Percentiles rank a stretch among this genome's conserved stretches.
These are phyloP conservation scores for Dissophora globulifera DNA, from an alignment of 192 early-diverging fungal species.

Conservation along the genomic window DNA sequence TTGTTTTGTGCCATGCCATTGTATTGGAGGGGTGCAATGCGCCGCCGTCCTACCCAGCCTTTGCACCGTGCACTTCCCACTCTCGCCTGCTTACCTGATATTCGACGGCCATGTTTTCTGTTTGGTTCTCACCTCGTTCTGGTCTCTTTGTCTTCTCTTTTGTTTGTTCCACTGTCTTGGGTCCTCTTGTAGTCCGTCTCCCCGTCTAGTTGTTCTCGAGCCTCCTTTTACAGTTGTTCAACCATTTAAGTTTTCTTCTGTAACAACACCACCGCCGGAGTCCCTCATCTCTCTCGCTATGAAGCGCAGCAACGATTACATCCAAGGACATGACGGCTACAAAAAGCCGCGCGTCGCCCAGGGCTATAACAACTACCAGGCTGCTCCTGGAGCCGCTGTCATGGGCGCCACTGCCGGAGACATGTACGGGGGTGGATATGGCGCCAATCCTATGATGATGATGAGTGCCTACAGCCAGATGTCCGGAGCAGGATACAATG, in stretches of 20 bases:
- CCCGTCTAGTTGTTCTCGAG: not conserved
- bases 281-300: constrained; percentile 28
- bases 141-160: no score
- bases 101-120: not conserved
- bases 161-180: not conserved
- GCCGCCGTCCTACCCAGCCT: no score
- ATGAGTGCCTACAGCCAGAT: constrained; percentile 51
- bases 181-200: not conserved
- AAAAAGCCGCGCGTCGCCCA: constrained; percentile 71
- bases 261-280: not conserved
- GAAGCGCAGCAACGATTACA: constrained; percentile 73
- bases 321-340: constrained; percentile 60
- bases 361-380: constrained; percentile 44
- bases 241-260: not conserved
- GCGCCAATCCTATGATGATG: constrained; percentile 56
- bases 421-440: constrained; percentile 38
- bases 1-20: no score
- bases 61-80: not conserved
- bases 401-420: constrained; percentile 33
- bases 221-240: not conserved
- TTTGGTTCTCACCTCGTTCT: constrained; percentile 6
- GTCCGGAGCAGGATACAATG: constrained; percentile 34
- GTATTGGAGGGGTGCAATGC: no score
- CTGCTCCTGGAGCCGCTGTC: constrained; percentile 8
- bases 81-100: not conserved